Evolutionary conservation across 768 basidiomycete genomes (phyloP).

Genomic region (Amanita jacksonii): DNA sequence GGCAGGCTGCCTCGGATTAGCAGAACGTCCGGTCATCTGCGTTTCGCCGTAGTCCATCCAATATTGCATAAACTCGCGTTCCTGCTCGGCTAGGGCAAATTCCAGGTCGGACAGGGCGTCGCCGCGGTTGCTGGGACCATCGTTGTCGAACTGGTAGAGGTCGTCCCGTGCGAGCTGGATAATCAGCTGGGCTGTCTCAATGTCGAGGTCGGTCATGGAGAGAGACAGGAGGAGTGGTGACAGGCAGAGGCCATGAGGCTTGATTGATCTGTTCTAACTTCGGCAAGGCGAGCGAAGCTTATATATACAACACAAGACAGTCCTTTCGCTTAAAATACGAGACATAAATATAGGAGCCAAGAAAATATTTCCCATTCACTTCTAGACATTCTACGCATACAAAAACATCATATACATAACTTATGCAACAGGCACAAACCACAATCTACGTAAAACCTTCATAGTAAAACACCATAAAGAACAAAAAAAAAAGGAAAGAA

Average conservation of each 20-base stretch:
- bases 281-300: too few relatives aligned
- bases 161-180: conserved; percentile 7
- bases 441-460: too few relatives aligned
- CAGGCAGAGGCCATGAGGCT: neutral
- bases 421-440: too few relatives aligned
- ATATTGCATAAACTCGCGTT: conserved; percentile 8
- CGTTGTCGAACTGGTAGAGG: neutral
- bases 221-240: neutral
- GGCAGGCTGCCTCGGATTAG: neutral
- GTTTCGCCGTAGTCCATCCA: conserved; percentile 6
- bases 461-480: too few relatives aligned
- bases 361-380: too few relatives aligned
- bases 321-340: too few relatives aligned
- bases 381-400: too few relatives aligned
- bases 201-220: conserved; percentile 8
- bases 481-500: too few relatives aligned
- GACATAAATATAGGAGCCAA: too few relatives aligned
- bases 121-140: neutral
- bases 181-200: conserved; percentile 5
- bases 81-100: conserved; percentile 6
- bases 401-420: too few relatives aligned
- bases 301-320: too few relatives aligned
- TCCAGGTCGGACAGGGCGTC: conserved; percentile 1
- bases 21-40: neutral
- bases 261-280: too few relatives aligned